phyloP scores from a whole-genome alignment of 257 asterid species.

The Agastache rugosa region DNA sequence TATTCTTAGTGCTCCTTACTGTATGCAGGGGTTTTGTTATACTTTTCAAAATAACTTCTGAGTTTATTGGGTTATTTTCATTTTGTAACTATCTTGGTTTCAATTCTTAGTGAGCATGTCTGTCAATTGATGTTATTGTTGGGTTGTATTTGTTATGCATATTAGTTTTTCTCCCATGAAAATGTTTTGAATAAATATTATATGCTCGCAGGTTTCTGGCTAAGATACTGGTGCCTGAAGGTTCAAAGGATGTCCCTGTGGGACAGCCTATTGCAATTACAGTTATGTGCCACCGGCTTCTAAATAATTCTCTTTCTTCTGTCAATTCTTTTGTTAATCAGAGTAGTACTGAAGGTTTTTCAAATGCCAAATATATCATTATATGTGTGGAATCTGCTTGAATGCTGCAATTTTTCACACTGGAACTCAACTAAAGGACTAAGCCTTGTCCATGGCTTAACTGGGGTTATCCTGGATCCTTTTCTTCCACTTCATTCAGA shows the following conservation, averaged over 20 bases:
- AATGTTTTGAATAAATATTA: constrained; percentile 29
- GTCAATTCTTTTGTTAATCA: constrained; percentile 29
- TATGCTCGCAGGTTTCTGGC: constrained; percentile 82
- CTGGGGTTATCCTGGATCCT: constrained; percentile 15
- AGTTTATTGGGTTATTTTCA: constrained; percentile 3
- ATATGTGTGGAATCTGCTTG: constrained; percentile 24
- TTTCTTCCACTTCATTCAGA: constrained; percentile 28
- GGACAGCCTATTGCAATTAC: constrained; percentile 97
- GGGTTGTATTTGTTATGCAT: constrained; percentile 24
- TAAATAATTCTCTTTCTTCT: constrained; percentile 32
- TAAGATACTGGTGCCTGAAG: constrained; percentile 93
- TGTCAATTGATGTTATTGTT: constrained; percentile 26
- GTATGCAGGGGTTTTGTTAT: constrained; percentile 23
- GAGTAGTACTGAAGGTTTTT: constrained; percentile 21
- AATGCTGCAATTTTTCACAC: constrained; percentile 28
- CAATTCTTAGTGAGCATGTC: constrained; percentile 8
- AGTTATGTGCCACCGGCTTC: constrained; percentile 56
- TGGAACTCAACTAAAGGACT: constrained; percentile 32
- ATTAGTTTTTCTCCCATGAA: constrained; percentile 6
- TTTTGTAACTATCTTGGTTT: constrained; percentile 18
- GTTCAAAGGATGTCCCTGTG: constrained; percentile 96
- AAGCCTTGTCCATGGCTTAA: constrained; percentile 25
- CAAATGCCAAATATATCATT: constrained; percentile 24
- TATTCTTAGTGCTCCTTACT: constrained; percentile 23
- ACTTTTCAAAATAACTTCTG: constrained; percentile 13